These are phyloP conservation scores for Fraxinus angustifolia DNA, from an alignment of 305 asterid genomes.

Conservation along the genomic window DNA sequence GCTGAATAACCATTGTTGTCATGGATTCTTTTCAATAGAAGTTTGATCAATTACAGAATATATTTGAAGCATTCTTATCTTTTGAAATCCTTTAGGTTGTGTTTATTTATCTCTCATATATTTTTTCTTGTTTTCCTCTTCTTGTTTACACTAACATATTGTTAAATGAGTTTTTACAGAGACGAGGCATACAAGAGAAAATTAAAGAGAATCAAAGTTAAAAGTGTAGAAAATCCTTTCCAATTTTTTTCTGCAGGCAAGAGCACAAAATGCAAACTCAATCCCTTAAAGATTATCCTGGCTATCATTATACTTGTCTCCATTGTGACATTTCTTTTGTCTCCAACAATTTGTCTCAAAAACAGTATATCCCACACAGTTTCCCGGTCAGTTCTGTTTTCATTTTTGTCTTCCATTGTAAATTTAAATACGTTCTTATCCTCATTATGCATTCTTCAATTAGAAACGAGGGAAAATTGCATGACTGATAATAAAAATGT, in stretches of 20 bases:
- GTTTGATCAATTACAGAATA: neutral
- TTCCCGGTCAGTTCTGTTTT: slow-evolving; percentile 29
- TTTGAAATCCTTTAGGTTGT: neutral
- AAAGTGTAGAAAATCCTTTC: slow-evolving; percentile 32
- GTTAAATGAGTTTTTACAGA: slow-evolving; percentile 24
- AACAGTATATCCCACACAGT: slow-evolving; percentile 22
- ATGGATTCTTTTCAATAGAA: neutral
- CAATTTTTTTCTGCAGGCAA: slow-evolving; percentile 32
- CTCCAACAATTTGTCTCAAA: slow-evolving; percentile 32
- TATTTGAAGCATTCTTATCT: neutral
- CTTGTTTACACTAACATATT: neutral
- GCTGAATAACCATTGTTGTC: neutral
- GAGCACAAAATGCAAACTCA: slow-evolving; percentile 35
- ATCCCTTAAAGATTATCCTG: slow-evolving; percentile 39
- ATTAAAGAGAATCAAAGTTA: slow-evolving; percentile 46
- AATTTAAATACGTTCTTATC: neutral
- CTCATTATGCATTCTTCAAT: neutral
- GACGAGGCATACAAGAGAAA: slow-evolving; percentile 57
- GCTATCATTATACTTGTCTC: slow-evolving; percentile 29
- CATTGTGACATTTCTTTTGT: slow-evolving; percentile 30
- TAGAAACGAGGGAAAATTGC: neutral
- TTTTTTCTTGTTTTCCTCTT: neutral
- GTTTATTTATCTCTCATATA: neutral
- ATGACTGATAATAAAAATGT: neutral
- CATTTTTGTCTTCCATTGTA: neutral